Conservation (phyloP, 345 rosid genomes). For the Gossypium rotundifolium region DNA sequence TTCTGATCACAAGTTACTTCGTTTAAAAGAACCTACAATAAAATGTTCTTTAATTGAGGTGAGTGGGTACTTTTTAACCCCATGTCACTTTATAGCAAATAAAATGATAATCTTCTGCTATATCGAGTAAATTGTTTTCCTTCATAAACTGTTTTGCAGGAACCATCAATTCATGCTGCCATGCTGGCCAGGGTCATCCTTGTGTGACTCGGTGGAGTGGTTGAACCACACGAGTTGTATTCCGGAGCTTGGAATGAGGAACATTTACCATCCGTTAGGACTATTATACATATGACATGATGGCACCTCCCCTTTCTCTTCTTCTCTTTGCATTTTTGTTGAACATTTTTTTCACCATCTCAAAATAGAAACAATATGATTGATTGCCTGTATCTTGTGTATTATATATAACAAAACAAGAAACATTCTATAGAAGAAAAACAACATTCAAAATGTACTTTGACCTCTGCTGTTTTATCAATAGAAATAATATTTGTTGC, state of each 20-base stretch:
- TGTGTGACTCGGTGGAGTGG: background rate
- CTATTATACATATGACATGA: background rate
- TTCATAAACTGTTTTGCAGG: slow-evolving; percentile 12
- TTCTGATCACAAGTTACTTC: background rate
- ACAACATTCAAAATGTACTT: background rate
- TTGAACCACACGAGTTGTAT: background rate
- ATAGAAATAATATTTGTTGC: background rate
- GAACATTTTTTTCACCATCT: background rate
- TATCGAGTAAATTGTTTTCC: background rate
- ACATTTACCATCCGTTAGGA: background rate
- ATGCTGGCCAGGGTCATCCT: background rate
- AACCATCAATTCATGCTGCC: background rate
- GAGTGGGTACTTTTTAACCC: background rate
- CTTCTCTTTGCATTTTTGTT: too few relatives aligned
- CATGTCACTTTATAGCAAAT: background rate
- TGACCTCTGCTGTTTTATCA: background rate
- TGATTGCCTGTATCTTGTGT: background rate
- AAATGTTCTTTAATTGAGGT: background rate
- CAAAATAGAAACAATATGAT: background rate
- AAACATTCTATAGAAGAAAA: background rate
- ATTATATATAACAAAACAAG: background rate
- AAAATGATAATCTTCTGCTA: background rate
- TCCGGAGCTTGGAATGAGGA: background rate
- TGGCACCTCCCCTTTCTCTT: background rate
- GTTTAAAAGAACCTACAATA: background rate